Conservation (phyloP, 2,329 filamentous ascomycete species). For the Epichloe glyceriae region DNA sequence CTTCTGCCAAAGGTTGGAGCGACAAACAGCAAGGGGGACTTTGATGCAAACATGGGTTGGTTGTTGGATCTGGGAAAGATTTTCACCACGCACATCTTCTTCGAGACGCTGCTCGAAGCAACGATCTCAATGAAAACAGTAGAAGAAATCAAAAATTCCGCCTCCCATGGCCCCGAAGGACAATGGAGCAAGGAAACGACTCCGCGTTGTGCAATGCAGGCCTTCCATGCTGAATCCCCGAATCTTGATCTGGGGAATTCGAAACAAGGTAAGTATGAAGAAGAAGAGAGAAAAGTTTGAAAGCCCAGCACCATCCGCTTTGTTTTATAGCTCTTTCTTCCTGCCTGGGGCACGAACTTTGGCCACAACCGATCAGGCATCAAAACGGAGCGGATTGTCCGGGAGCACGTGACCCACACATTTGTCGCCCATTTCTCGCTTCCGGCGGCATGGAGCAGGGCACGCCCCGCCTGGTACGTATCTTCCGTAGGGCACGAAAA, state of each 20-base stretch:
- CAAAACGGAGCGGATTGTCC: slow-evolving; percentile 8
- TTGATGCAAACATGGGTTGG: fast-evolving
- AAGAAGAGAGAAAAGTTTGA: slow-evolving; percentile 19
- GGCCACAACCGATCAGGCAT: slow-evolving; percentile 1
- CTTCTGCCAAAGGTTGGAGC: too few relatives aligned
- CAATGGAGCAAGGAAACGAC: slow-evolving; percentile 35
- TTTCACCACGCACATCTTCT: slow-evolving; percentile 22
- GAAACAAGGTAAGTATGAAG: slow-evolving; percentile 44
- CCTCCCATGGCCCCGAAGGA: slow-evolving; percentile 41
- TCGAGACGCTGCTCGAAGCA: slow-evolving; percentile 27
- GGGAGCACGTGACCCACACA: slow-evolving; percentile 15
- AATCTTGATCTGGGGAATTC: slow-evolving; percentile 32
- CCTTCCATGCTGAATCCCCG: slow-evolving; percentile 29
- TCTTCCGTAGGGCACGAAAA: slow-evolving; percentile 28
- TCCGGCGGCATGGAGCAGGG: slow-evolving; percentile 5
- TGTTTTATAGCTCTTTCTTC: slow-evolving; percentile 21
- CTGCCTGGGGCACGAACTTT: slow-evolving; percentile 13
- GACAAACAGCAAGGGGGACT: not conserved
- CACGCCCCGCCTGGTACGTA: slow-evolving; percentile 22
- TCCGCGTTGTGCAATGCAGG: slow-evolving; percentile 45
- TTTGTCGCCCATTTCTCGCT: slow-evolving; percentile 7
- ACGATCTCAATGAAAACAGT: slow-evolving; percentile 31
- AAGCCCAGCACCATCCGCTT: slow-evolving; percentile 4
- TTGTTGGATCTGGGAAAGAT: not conserved
- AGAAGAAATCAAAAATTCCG: slow-evolving; percentile 38